Conservation (phyloP, 2,329 filamentous ascomycete genomes). For the Aspergillus puulaauensis region DNA sequence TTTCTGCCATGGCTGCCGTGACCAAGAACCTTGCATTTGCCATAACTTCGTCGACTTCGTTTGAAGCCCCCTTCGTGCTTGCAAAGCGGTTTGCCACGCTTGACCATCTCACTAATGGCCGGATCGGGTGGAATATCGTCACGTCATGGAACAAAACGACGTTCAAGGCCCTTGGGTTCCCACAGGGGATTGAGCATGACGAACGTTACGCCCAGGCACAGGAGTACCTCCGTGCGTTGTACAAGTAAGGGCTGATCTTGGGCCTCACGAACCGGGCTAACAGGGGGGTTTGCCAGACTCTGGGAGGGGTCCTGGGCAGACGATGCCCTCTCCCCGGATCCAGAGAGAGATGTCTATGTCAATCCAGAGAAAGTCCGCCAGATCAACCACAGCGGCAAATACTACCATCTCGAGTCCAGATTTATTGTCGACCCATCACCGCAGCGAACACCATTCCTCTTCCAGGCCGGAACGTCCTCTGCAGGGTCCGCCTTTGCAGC, state of each 20-base stretch:
- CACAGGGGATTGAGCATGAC: conserved; percentile 55
- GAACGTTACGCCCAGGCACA: conserved; percentile 62
- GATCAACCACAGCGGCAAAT: conserved; percentile 62
- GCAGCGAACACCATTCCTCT: conserved; percentile 57
- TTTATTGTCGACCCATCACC: conserved; percentile 57
- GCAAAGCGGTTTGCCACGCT: conserved; percentile 63
- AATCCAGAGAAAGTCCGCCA: conserved; percentile 59
- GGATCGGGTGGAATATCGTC: conserved; percentile 68
- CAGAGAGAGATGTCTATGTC: conserved; percentile 55
- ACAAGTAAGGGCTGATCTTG: conserved; percentile 49
- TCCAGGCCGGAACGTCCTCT: conserved; percentile 60
- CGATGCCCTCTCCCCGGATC: conserved; percentile 57
- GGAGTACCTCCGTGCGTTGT: conserved; percentile 61
- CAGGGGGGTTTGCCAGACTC: conserved; percentile 33
- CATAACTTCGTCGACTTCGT: conserved; percentile 63
- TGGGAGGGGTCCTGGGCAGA: conserved; percentile 59
- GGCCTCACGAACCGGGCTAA: not conserved
- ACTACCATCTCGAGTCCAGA: conserved; percentile 46
- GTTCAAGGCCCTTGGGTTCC: conserved; percentile 62
- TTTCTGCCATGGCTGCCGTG: conserved; percentile 65
- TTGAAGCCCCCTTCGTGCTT: conserved; percentile 61
- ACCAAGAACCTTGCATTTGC: conserved; percentile 64
- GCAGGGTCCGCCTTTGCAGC: conserved; percentile 59
- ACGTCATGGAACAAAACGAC: conserved; percentile 63
- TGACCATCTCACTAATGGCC: conserved; percentile 61